Evolutionary conservation across 805 yeast genomes (phyloP), one percentile per base, ranked within the genome.

Genomic region (Hanseniaspora vineae): DNA sequence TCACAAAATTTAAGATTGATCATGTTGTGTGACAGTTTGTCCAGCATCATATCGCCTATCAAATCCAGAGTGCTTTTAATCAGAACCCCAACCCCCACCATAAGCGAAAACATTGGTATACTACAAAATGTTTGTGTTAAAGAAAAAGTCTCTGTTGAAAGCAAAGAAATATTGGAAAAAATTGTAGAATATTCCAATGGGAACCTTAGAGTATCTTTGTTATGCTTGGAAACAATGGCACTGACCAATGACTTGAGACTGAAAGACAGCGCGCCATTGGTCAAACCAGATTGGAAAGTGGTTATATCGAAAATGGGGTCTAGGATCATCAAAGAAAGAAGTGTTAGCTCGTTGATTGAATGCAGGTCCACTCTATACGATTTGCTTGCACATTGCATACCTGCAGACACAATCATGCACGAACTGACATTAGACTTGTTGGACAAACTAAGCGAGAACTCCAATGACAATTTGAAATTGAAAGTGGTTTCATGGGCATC

Each of bases 11-110:
- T 92, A 55, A 76, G 99, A 51, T 69, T 92, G 52, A 76, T 92
- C 35, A 68, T 92, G 68, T 73, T 92, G 18, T 85, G 96, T 55
- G 90, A 87, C 60, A 78, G 96, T 2, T 85, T 95, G 23, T 85
- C 96, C 19, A 85, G 84, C 53, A 89, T 92, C 50, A 90, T 92
- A 50, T 81, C 87, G 2, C 99, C 99, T 11, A 92, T 92, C 52
- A 83, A 85, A 58, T 89, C 97, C 20, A 81, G 99, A 67, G 88
- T 97, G 9, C 67, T 92, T 46, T 70, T 90, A 50, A 75, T 92
- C n/a, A 75, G 97, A 50, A 79, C 88, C 2, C 83, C 96, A 1
- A 81, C 96, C 2, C 97, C 99, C 0, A 58, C 76, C 0, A 58
- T 59, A 1, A 65, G 65, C 0, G 95, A 87, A 40, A 75, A 82